Base-by-base conservation (phyloP, 2,329 filamentous ascomycete genomes). In the Parastagonospora nodorum region DNA sequence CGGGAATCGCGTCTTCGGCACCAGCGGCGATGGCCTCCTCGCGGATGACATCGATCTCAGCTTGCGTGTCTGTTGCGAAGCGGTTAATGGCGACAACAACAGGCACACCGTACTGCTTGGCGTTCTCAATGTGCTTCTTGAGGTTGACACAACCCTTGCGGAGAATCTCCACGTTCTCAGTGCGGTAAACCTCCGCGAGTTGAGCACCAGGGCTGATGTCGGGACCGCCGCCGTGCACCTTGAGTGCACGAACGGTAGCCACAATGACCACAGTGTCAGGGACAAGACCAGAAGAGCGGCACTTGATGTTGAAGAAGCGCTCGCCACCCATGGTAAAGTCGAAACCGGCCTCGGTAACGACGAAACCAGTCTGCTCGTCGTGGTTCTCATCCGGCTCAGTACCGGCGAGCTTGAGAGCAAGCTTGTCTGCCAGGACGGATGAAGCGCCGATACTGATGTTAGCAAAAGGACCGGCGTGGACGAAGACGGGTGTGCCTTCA, bases 301-400 rank as follows among this genome's bases (percentile, higher is more conserved):
- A 97, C 83, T 99, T 99, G 82, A 99, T 97, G 81, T 99, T 97
- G 86, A 99, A 97, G 83, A 99, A 99, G 45, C 94, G 89, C 82
- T 99, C 94, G 57, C 94, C 94, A 59, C 94, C 94, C 94, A 99
- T 99, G 67, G 94, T 97, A 78, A 99, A 99, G 77, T 99, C 94
- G 75, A 99, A 99, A 8, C 94, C 94, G 45, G 94, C 93, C 76
- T 99, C 94, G 1, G 94, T 99, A 32, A 99, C 87, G 16, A 97
- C 93, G 66, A 94, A 97, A 8, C 94, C 94, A 28, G 89, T 85
- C 81, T 94, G 93, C 63, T 87, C 80, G 43, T 85, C 80, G 68
- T 92, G 84, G 65, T 95, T 85, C 78, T 97, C 94, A 60, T 96
- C 93, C 5, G 87, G 83, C 76, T 99, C 94, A 1, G 93, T 97